phyloP scores from a whole-genome alignment of 2,329 filamentous ascomycete genomes.

The Aspergillus bombycis region DNA sequence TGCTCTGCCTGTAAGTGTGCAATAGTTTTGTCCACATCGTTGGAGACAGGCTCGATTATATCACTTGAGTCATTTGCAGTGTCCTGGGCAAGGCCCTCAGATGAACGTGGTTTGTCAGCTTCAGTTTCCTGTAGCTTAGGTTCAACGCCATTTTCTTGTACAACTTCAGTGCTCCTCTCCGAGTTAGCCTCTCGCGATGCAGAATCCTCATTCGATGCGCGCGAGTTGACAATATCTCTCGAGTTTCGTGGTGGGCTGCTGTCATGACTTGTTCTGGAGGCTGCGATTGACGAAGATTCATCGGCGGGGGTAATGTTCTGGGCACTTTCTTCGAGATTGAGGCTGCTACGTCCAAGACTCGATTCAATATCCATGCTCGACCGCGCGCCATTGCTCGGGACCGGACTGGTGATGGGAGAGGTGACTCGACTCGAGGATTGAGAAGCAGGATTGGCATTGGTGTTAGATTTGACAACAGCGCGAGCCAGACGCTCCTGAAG shows the following conservation, averaged over 20 bases:
- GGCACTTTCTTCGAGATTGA: constrained; percentile 26
- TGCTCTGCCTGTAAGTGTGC: constrained; percentile 54
- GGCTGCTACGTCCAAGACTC: constrained; percentile 24
- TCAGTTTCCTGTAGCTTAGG: not conserved
- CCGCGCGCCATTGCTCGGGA: constrained; percentile 49
- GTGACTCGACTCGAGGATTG: constrained; percentile 53
- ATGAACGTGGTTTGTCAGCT: not conserved
- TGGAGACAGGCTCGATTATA: constrained; percentile 15
- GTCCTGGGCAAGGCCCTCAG: constrained; percentile 20
- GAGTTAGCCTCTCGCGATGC: constrained; percentile 7
- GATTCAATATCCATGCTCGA: constrained; percentile 42
- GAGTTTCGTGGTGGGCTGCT: constrained; percentile 29
- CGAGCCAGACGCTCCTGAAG: constrained; percentile 88
- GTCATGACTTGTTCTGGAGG: constrained; percentile 35
- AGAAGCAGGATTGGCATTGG: constrained; percentile 50
- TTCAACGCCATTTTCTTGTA: not conserved
- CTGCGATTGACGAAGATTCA: constrained; percentile 16
- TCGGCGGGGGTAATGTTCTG: constrained; percentile 15
- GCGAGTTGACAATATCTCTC: constrained; percentile 26
- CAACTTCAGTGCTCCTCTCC: constrained; percentile 2
- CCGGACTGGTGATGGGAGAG: constrained; percentile 56
- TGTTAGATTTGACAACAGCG: constrained; percentile 75
- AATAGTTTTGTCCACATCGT: constrained; percentile 50
- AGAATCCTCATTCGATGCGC: constrained; percentile 14
- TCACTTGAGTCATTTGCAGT: constrained; percentile 22